Conservation (phyloP, 2,329 filamentous ascomycete species). For the Botrytis medusae region DNA sequence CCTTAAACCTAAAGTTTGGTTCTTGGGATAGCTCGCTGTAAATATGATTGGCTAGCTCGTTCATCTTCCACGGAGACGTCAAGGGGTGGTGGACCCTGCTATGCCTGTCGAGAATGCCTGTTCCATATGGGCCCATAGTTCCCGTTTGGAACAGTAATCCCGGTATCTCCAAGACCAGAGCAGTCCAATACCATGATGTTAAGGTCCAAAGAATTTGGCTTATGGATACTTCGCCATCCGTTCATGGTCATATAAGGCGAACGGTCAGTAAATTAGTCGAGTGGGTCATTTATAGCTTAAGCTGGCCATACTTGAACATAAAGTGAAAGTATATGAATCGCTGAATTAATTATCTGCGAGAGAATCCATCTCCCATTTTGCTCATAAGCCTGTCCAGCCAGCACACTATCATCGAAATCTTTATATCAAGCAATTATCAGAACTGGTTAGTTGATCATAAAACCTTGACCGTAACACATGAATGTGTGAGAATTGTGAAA, state of each 20-base stretch:
- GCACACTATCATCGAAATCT: background rate
- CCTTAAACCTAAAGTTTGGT: background rate
- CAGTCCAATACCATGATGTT: slow-evolving; percentile 4
- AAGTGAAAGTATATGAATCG: slow-evolving; percentile 2
- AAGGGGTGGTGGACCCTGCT: background rate
- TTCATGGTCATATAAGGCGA: slow-evolving; percentile 4
- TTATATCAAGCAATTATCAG: background rate
- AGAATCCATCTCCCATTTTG: background rate
- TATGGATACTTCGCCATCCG: background rate
- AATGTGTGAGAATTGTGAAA: background rate
- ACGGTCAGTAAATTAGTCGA: background rate
- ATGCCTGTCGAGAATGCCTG: slow-evolving; percentile 12
- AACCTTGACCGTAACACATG: background rate
- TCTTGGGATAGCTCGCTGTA: background rate
- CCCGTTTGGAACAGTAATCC: slow-evolving; percentile 4
- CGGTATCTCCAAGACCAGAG: background rate
- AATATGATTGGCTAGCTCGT: slow-evolving; percentile 11
- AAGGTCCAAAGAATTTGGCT: background rate
- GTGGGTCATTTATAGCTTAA: background rate
- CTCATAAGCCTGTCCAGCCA: background rate
- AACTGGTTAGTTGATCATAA: background rate
- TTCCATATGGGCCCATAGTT: slow-evolving; percentile 2
- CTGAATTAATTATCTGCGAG: background rate
- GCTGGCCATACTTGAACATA: background rate
- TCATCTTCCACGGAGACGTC: background rate